Conservation (phyloP, 192 early-diverging fungal species). For the Coemansia guatemalensis region DNA sequence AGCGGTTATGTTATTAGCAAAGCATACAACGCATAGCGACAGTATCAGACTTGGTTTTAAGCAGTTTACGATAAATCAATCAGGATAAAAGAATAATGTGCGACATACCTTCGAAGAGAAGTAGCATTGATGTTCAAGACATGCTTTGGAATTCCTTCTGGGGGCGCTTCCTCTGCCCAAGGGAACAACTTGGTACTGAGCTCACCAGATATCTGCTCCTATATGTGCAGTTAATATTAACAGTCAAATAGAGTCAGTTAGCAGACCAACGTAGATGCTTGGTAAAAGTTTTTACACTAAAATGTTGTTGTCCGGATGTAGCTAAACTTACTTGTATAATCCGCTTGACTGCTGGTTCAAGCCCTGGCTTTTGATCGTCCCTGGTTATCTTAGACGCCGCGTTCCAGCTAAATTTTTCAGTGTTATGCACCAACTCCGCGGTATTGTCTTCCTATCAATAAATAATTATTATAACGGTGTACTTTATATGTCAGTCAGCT, state of each 20-base stretch:
- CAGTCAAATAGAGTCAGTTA: background rate
- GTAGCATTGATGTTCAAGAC: conserved; percentile 29
- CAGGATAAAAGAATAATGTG: background rate
- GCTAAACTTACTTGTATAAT: conserved; percentile 22
- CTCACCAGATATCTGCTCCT: conserved; percentile 21
- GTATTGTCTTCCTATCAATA: conserved; percentile 11
- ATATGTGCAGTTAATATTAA: background rate
- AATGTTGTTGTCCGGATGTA: background rate
- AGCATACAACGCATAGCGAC: background rate
- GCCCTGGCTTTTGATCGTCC: conserved; percentile 8
- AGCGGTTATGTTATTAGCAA: background rate
- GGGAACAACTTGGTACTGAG: conserved; percentile 37
- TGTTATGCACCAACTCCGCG: background rate
- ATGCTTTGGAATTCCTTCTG: conserved; percentile 27
- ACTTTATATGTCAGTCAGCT: background rate
- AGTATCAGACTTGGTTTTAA: background rate
- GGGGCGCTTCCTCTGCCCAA: conserved; percentile 31
- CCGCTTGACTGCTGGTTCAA: conserved; percentile 39
- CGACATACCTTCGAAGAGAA: conserved; percentile 42
- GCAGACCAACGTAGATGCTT: background rate
- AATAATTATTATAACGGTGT: background rate
- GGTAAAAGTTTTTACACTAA: background rate
- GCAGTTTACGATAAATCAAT: background rate
- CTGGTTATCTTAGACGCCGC: background rate
- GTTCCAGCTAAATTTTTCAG: conserved; percentile 10